Evolutionary conservation across 2,329 filamentous ascomycete species (phyloP).

Genomic region (Hymenoscyphus scutula): DNA sequence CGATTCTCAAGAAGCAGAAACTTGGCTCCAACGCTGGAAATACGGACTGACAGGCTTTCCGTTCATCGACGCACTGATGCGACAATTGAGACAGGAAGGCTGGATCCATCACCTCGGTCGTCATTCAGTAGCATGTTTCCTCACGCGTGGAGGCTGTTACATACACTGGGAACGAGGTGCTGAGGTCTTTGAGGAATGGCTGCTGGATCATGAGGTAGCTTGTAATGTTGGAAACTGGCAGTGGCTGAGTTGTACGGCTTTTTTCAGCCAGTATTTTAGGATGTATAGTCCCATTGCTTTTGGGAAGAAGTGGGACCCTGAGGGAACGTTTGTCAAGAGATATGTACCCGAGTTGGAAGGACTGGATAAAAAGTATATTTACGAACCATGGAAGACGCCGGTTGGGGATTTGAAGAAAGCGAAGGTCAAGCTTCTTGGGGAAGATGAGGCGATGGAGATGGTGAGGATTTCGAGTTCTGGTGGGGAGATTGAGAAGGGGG

Average conservation of each 20-base stretch:
- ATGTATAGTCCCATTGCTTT: slow-evolving; percentile 71
- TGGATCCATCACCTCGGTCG: slow-evolving; percentile 80
- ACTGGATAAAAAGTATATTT: slow-evolving; percentile 68
- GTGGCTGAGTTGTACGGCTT: slow-evolving; percentile 73
- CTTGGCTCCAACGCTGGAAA: slow-evolving; percentile 68
- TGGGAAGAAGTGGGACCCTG: slow-evolving; percentile 71
- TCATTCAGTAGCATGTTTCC: slow-evolving; percentile 75
- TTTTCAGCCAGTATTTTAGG: slow-evolving; percentile 70
- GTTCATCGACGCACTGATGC: slow-evolving; percentile 79
- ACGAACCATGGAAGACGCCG: slow-evolving; percentile 75
- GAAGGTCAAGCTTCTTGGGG: not conserved
- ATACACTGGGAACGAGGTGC: slow-evolving; percentile 76
- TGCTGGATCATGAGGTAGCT: slow-evolving; percentile 72
- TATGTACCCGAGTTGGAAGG: slow-evolving; percentile 66
- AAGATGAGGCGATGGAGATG: not conserved
- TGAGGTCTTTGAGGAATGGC: slow-evolving; percentile 73
- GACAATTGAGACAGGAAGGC: slow-evolving; percentile 67
- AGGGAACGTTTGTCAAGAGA: slow-evolving; percentile 60
- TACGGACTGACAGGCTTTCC: slow-evolving; percentile 70
- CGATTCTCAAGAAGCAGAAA: slow-evolving; percentile 60
- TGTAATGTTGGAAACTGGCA: slow-evolving; percentile 78
- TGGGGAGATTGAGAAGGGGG: not conserved
- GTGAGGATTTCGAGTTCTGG: not conserved
- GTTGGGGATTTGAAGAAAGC: slow-evolving; percentile 58
- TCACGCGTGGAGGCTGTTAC: slow-evolving; percentile 77